Conservation (phyloP, 345 rosid species). For the Triadica sebifera region DNA sequence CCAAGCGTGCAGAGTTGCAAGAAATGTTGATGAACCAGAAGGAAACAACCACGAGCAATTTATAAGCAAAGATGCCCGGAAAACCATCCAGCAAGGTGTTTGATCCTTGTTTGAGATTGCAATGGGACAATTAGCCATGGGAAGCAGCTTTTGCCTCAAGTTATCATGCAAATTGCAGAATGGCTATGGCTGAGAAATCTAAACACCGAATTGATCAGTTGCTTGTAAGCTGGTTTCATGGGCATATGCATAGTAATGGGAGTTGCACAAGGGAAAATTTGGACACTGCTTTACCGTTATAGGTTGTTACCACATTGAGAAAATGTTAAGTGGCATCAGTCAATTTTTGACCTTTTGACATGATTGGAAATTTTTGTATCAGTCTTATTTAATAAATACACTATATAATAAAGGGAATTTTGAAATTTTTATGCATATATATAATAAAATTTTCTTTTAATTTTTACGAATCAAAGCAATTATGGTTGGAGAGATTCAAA, state of each 20-base stretch:
- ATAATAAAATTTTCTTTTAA: too few relatives aligned
- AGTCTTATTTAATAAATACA: too few relatives aligned
- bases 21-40: slow-evolving; percentile 43
- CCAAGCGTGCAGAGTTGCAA: slow-evolving; percentile 53
- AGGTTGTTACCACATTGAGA: not conserved
- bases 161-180: not conserved
- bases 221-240: not conserved
- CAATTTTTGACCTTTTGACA: too few relatives aligned
- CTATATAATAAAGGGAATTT: too few relatives aligned
- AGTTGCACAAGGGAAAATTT: not conserved
- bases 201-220: not conserved
- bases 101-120: not conserved
- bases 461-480: too few relatives aligned
- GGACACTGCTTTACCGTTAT: not conserved
- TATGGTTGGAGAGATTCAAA: not conserved
- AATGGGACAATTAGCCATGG: not conserved
- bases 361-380: too few relatives aligned
- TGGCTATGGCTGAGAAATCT: not conserved
- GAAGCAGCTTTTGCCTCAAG: not conserved
- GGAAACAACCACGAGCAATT: slow-evolving; percentile 18
- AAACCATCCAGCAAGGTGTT: not conserved
- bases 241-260: not conserved
- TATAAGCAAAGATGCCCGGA: not conserved
- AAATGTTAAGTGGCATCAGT: not conserved
- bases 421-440: too few relatives aligned